Evolutionary conservation across 768 basidiomycete species (phyloP).

Genomic region (Scleroderma citrinum): DNA sequence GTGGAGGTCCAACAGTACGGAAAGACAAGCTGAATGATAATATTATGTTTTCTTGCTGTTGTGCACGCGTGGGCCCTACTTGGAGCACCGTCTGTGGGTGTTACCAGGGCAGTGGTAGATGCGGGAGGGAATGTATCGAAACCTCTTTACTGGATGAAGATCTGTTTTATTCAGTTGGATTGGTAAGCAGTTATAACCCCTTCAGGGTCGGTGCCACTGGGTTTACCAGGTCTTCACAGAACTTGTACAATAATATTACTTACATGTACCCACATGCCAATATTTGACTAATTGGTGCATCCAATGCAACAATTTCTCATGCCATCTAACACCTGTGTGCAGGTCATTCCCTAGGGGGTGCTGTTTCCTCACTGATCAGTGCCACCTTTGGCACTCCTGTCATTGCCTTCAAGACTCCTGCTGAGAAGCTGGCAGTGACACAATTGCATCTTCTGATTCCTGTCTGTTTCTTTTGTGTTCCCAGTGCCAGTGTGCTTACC

Average conservation of each 20-base stretch:
- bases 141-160: slow-evolving; percentile 71
- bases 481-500: not conserved
- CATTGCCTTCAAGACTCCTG: slow-evolving; percentile 85
- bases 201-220: not conserved
- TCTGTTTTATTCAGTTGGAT: slow-evolving; percentile 82
- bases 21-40: slow-evolving; percentile 97
- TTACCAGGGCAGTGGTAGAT: slow-evolving; percentile 66
- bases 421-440: slow-evolving; percentile 60
- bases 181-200: slow-evolving; percentile 43
- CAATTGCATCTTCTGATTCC: slow-evolving; percentile 86
- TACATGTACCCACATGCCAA: slow-evolving; percentile 85
- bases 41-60: slow-evolving; percentile 93
- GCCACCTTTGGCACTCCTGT: slow-evolving; percentile 90
- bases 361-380: slow-evolving; percentile 78
- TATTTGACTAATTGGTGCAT: slow-evolving; percentile 79
- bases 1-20: slow-evolving; percentile 73
- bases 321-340: not conserved
- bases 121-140: slow-evolving; percentile 79
- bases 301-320: not conserved
- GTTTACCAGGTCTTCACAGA: slow-evolving; percentile 37
- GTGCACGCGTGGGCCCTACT: slow-evolving; percentile 88
- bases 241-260: slow-evolving; percentile 88
- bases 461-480: slow-evolving; percentile 35
- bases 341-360: slow-evolving; percentile 80
- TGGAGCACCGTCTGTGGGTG: slow-evolving; percentile 94